A percentile compares a stretch with the other conserved stretches of the same genome.
Conservation (phyloP, 2,329 filamentous ascomycete genomes). For the Penicillium frequentans region DNA sequence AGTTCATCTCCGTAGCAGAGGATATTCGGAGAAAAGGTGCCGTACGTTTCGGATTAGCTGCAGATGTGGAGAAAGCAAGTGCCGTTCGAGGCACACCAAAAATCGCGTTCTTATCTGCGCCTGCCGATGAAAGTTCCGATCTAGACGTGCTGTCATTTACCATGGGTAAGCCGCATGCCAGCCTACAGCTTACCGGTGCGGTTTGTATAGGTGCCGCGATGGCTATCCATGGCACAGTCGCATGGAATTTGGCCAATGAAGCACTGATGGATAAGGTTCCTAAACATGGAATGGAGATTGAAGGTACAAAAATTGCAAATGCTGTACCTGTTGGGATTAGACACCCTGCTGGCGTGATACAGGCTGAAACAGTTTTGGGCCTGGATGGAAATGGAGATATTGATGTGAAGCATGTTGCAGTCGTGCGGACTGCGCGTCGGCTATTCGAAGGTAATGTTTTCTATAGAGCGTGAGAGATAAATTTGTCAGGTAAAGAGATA, state of each 20-base stretch:
- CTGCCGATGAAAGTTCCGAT: slow-evolving; percentile 15
- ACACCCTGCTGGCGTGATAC: slow-evolving; percentile 18
- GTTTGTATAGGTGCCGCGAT: slow-evolving; percentile 25
- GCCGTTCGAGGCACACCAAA: slow-evolving; percentile 58
- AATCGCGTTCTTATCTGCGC: slow-evolving; percentile 53
- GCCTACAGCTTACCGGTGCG: slow-evolving; percentile 29
- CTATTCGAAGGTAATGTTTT: slow-evolving; percentile 23
- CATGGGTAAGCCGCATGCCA: slow-evolving; percentile 27
- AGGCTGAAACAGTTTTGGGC: slow-evolving; percentile 11
- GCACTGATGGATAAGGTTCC: background rate
- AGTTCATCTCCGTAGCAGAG: slow-evolving; percentile 49
- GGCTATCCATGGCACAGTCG: slow-evolving; percentile 21
- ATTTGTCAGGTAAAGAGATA: background rate
- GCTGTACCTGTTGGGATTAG: slow-evolving; percentile 11
- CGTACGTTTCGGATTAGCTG: slow-evolving; percentile 57
- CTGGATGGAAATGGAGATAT: background rate
- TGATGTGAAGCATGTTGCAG: slow-evolving; percentile 14
- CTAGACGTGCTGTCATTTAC: slow-evolving; percentile 23
- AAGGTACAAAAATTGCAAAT: slow-evolving; percentile 7
- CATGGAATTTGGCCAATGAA: slow-evolving; percentile 7
- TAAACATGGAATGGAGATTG: slow-evolving; percentile 18
- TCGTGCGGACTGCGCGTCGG: slow-evolving; percentile 21
- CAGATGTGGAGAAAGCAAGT: slow-evolving; percentile 33
- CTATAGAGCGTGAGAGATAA: slow-evolving; percentile 1
- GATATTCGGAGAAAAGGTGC: slow-evolving; percentile 56